Evolutionary conservation across 2,329 filamentous ascomycete species (phyloP).

Genomic region (Nannizziopsis barbatae): DNA sequence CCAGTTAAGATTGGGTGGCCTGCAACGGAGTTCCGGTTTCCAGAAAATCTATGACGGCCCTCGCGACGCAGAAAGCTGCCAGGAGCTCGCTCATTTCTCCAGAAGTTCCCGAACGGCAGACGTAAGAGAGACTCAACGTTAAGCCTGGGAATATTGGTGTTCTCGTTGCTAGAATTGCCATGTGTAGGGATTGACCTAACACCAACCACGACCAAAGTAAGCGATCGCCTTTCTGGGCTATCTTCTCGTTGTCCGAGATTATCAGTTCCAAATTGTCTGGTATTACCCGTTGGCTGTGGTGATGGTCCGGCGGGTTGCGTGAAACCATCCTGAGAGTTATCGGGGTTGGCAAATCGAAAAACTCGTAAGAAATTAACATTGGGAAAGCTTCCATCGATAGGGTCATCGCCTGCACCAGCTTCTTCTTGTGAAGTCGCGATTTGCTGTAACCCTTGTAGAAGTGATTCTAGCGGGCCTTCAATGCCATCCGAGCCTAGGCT

Average conservation of each 20-base stretch:
- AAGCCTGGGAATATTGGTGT: constrained; percentile 13
- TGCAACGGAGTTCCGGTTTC: constrained; percentile 45
- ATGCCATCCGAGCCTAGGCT: constrained; percentile 45
- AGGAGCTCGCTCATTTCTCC: constrained; percentile 34
- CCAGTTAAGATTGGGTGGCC: constrained; percentile 39
- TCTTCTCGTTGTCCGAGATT: constrained; percentile 28
- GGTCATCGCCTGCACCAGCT: constrained; percentile 18
- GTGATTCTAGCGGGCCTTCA: constrained; percentile 52
- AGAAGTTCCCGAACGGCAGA: constrained; percentile 36
- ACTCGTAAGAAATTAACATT: constrained; percentile 59
- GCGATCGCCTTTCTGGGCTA: constrained; percentile 45
- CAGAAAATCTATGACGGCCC: constrained; percentile 44
- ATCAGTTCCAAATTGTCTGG: constrained; percentile 30
- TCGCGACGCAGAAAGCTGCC: constrained; percentile 44
- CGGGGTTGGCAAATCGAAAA: constrained; percentile 53
- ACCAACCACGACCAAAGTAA: constrained; percentile 59
- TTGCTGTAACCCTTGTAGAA: constrained; percentile 52
- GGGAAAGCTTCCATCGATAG: constrained; percentile 37
- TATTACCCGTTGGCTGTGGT: constrained; percentile 19
- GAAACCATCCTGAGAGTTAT: constrained; percentile 22
- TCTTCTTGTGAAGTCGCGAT: constrained; percentile 44
- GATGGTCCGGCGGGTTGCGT: constrained; percentile 18
- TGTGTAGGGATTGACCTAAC: constrained; percentile 53
- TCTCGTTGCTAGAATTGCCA: constrained; percentile 33
- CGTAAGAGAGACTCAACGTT: constrained; percentile 34